These are phyloP conservation scores for Anisodus acutangulus DNA, from an alignment of 257 asterid genomes.

Conservation along the genomic window DNA sequence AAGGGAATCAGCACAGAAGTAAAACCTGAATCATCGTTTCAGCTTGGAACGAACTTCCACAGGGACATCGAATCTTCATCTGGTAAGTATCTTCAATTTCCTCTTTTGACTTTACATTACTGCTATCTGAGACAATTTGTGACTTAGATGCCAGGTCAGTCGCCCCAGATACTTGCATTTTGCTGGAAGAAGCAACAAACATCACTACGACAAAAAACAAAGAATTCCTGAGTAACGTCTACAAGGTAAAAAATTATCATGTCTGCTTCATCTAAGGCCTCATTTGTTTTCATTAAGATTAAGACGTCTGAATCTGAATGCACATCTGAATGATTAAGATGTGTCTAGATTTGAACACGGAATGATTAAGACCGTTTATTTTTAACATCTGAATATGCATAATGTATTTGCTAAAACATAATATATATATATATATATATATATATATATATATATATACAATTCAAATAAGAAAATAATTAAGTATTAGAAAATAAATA, in stretches of 20 bases:
- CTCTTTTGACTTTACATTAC: slow-evolving; percentile 56
- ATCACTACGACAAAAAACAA: not conserved
- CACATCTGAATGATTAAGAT: too few species aligned
- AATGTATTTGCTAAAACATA: too few species aligned
- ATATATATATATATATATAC: too few species aligned
- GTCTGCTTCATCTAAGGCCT: not conserved
- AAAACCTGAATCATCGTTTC: slow-evolving; percentile 82
- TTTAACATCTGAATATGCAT: too few species aligned
- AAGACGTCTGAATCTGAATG: too few species aligned
- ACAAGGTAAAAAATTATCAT: not conserved
- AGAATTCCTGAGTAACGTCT: not conserved
- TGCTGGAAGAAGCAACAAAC: slow-evolving; percentile 51
- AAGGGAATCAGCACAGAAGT: slow-evolving; percentile 10
- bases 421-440: too few species aligned
- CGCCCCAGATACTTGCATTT: slow-evolving; percentile 66
- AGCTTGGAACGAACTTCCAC: slow-evolving; percentile 70
- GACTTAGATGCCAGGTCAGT: slow-evolving; percentile 47
- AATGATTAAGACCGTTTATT: too few species aligned
- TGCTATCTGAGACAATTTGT: slow-evolving; percentile 66
- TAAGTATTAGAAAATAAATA: too few species aligned
- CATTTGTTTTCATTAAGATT: too few species aligned
- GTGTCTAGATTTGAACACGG: too few species aligned
- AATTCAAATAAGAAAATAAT: too few species aligned
- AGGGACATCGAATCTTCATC: slow-evolving; percentile 76
- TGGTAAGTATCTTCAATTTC: slow-evolving; percentile 66